Evolutionary conservation across 371 early-diverging fungal genomes (phyloP).

Genomic region (Mortierella sp.): DNA sequence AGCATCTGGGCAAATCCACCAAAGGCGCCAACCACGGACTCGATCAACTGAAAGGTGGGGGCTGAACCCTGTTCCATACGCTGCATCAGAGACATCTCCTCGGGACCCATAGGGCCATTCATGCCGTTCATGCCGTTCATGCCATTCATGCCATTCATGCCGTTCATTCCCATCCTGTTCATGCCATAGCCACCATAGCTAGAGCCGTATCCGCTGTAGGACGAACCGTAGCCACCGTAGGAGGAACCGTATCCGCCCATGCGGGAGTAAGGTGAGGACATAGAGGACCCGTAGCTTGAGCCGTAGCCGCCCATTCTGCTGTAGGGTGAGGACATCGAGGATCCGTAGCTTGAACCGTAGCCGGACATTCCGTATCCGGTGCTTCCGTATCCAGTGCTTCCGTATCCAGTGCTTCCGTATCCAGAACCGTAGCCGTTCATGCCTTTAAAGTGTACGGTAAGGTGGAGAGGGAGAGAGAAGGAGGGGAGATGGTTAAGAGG

Average conservation of each 20-base stretch:
- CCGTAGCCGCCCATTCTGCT: conserved; percentile 34
- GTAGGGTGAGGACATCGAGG: conserved; percentile 57
- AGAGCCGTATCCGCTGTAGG: conserved; percentile 54
- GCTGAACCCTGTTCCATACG: conserved; percentile 89
- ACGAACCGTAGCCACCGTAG: conserved; percentile 54
- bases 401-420: conserved; percentile 56
- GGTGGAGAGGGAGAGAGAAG: too few relatives aligned
- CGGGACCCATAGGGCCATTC: conserved; percentile 64
- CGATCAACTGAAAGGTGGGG: conserved; percentile 91
- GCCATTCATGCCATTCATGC: conserved; percentile 60
- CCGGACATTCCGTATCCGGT: conserved; percentile 48
- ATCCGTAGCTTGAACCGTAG: conserved; percentile 56
- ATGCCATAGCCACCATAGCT: conserved; percentile 60
- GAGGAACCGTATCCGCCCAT: conserved; percentile 66
- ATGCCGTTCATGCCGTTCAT: conserved; percentile 61
- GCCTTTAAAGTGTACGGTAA: conserved; percentile 8
- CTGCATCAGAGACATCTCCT: conserved; percentile 79
- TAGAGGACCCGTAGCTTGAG: conserved; percentile 54
- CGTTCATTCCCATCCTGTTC: conserved; percentile 61
- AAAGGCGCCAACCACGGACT: conserved; percentile 94
- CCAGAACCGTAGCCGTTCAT: conserved; percentile 55
- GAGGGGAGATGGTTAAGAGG: neutral
- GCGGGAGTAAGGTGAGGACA: conserved; percentile 61
- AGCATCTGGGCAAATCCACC: conserved; percentile 98
- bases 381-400: conserved; percentile 37